Evolutionary conservation across 768 basidiomycete species (phyloP).

Genomic region (Tricholoma matsutake): DNA sequence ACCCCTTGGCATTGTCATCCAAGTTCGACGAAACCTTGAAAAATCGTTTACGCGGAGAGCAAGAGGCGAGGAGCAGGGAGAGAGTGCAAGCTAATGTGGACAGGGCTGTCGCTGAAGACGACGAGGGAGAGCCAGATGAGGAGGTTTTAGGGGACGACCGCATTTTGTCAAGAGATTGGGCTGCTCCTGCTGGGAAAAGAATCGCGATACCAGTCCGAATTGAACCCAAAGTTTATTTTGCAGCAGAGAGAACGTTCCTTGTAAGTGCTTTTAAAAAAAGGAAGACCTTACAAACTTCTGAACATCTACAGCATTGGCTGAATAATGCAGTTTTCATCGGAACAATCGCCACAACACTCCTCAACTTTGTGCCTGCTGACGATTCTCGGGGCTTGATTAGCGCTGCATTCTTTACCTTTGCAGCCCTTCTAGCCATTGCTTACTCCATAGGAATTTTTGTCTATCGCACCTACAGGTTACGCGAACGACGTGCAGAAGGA

Average conservation of each 20-base stretch:
- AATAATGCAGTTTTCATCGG: conserved; percentile 85
- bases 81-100: conserved; percentile 30
- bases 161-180: conserved; percentile 63
- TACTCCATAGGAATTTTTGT: conserved; percentile 84
- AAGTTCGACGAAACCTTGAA: conserved; percentile 83
- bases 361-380: conserved; percentile 77
- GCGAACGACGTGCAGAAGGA: conserved; percentile 70
- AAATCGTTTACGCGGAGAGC: conserved; percentile 52
- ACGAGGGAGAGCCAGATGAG: conserved; percentile 25
- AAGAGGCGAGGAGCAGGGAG: conserved; percentile 26
- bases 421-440: conserved; percentile 84
- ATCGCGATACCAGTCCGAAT: conserved; percentile 94
- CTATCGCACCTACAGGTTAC: conserved; percentile 66
- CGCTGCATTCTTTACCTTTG: conserved; percentile 84
- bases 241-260: conserved; percentile 90
- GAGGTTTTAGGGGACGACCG: conserved; percentile 42
- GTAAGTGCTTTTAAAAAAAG: conserved; percentile 42
- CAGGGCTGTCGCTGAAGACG: conserved; percentile 35
- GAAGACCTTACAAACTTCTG: background rate
- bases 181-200: conserved; percentile 80
- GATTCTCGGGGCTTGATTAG: conserved; percentile 80
- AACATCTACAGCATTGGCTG: conserved; percentile 72
- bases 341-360: conserved; percentile 83
- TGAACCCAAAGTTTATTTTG: conserved; percentile 98
- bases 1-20: conserved; percentile 81